Percentiles rank a stretch among this genome's conserved stretches.
phyloP scores from a whole-genome alignment of 176 grass and related monocot genomes.

The Lolium multiflorum region DNA sequence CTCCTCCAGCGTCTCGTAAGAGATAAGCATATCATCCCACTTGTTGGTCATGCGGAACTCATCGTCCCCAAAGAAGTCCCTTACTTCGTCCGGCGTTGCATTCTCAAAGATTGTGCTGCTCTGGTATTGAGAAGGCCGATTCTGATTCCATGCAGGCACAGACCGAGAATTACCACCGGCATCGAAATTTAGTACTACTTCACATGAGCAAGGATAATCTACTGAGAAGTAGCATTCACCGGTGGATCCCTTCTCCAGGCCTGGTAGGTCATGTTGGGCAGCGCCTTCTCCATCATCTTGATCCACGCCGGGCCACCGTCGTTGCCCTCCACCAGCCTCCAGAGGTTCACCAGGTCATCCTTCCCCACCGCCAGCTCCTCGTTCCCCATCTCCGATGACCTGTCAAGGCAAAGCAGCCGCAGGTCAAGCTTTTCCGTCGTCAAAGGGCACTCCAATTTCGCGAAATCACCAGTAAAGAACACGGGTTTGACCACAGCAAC shows the following conservation, averaged over 20 bases:
- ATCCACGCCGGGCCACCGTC: slow-evolving; percentile 78
- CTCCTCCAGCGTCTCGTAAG: slow-evolving; percentile 67
- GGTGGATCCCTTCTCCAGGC: slow-evolving; percentile 87
- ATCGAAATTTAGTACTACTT: background rate
- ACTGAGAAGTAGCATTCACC: slow-evolving; percentile 37
- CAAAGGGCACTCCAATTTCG: slow-evolving; percentile 27
- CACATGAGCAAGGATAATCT: slow-evolving; percentile 2
- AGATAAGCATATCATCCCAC: slow-evolving; percentile 95
- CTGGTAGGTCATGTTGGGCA: slow-evolving; percentile 71
- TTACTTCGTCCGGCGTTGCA: slow-evolving; percentile 74
- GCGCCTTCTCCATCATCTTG: slow-evolving; percentile 82
- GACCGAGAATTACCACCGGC: background rate
- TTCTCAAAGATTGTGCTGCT: slow-evolving; percentile 81
- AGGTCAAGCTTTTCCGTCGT: slow-evolving; percentile 10
- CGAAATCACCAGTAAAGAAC: slow-evolving; percentile 37
- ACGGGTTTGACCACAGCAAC: slow-evolving; percentile 33
- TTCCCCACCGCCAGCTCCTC: slow-evolving; percentile 64
- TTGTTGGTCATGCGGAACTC: slow-evolving; percentile 86
- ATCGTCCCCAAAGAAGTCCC: slow-evolving; percentile 86
- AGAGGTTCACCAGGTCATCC: slow-evolving; percentile 69
- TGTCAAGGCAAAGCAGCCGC: slow-evolving; percentile 39
- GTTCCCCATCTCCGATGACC: slow-evolving; percentile 49
- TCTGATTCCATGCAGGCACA: slow-evolving; percentile 50
- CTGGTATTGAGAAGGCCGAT: slow-evolving; percentile 66
- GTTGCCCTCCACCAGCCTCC: slow-evolving; percentile 70